Percentiles rank a stretch among this genome's conserved stretches.
Evolutionary conservation across 495 filamentous ascomycete species (phyloP).

Genomic region (Amniculicola lignicola): DNA sequence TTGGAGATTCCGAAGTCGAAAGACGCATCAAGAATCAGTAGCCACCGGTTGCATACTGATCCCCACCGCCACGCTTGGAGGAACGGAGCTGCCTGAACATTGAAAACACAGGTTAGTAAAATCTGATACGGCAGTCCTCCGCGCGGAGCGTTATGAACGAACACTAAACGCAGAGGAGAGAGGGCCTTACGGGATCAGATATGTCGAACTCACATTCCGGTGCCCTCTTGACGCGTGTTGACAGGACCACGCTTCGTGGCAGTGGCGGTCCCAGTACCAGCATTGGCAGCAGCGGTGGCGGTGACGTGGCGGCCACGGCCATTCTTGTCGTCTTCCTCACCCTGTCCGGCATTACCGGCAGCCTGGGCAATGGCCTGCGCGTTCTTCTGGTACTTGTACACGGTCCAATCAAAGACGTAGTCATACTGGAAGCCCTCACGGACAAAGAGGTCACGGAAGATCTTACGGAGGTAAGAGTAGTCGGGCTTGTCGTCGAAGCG

Average conservation of each 20-base stretch:
- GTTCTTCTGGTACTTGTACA: constrained; percentile 99
- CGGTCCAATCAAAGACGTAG: constrained; percentile 99
- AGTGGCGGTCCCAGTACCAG: constrained; percentile 55
- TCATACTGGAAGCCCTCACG: constrained; percentile 99
- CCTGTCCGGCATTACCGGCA: constrained; percentile 59
- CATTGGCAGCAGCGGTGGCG: constrained; percentile 55
- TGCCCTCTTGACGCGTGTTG: constrained; percentile 62
- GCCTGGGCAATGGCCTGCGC: constrained; percentile 83
- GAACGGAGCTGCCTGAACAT: constrained; percentile 46
- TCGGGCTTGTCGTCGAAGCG: constrained; percentile 99
- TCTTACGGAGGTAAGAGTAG: constrained; percentile 99
- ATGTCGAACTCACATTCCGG: constrained; percentile 95
- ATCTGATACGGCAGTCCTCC: constrained; percentile 59
- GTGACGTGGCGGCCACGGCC: constrained; percentile 51
- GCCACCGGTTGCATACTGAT: constrained; percentile 36
- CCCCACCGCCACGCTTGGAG: constrained; percentile 41
- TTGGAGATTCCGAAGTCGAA: constrained; percentile 33
- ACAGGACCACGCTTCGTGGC: constrained; percentile 39
- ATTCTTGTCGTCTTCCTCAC: constrained; percentile 72
- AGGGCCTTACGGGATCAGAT: constrained; percentile 91
- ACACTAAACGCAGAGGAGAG: constrained; percentile 83
- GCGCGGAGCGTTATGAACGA: constrained; percentile 68
- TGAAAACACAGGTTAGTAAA: constrained; percentile 35
- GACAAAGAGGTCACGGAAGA: constrained; percentile 99
- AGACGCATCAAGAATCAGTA: constrained; percentile 39